Conservation (phyloP, 768 basidiomycete species). For the Boletales sp. region DNA sequence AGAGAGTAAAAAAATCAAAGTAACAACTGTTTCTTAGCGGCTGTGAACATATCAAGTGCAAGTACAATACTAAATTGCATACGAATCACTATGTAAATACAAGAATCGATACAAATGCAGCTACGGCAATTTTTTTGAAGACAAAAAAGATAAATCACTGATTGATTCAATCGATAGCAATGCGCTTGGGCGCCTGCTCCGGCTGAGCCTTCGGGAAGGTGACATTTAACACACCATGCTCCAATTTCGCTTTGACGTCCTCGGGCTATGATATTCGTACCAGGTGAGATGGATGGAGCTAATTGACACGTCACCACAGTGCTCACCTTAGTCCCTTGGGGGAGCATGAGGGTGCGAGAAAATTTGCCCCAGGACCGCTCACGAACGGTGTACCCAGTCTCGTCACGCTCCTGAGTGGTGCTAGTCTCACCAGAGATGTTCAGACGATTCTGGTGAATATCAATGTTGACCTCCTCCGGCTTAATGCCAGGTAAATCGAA, state of each 20-base stretch:
- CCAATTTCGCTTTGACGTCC: conserved; percentile 43
- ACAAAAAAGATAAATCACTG: neutral
- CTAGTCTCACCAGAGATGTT: conserved; percentile 49
- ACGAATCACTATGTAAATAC: too few relatives aligned
- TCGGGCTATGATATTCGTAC: conserved; percentile 16
- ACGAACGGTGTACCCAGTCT: conserved; percentile 31
- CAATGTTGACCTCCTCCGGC: conserved; percentile 49
- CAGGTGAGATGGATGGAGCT: neutral
- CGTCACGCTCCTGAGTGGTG: conserved; percentile 30
- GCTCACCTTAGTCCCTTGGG: conserved; percentile 45
- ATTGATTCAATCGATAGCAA: conserved; percentile 27
- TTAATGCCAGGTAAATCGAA: conserved; percentile 57
- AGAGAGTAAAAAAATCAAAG: too few relatives aligned
- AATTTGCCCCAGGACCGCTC: conserved; percentile 50
- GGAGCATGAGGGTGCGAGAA: conserved; percentile 44
- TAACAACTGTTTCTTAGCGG: too few relatives aligned
- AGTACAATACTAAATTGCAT: too few relatives aligned
- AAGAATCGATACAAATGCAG: too few relatives aligned
- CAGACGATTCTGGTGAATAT: conserved; percentile 47
- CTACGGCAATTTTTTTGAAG: neutral
- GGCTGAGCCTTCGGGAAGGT: conserved; percentile 48
- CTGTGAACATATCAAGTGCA: too few relatives aligned
- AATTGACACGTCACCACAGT: too few relatives aligned
- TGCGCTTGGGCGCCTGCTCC: conserved; percentile 41
- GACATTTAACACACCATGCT: conserved; percentile 46